Conservation (phyloP, 2,329 filamentous ascomycete species). For the Trichoderma sp. region DNA sequence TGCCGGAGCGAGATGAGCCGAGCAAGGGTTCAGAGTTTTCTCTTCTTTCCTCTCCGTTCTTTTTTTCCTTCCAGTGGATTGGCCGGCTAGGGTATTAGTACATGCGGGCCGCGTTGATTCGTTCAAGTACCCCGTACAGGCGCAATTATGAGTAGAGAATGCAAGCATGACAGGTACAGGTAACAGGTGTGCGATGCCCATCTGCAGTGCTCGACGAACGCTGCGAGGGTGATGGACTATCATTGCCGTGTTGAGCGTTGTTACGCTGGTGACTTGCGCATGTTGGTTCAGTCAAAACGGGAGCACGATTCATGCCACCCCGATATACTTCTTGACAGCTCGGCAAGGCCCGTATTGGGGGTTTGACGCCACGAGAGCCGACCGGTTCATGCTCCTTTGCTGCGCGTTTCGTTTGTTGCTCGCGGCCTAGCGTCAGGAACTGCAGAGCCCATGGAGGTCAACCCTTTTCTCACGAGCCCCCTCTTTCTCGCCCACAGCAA, state of each 20-base stretch:
- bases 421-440: background rate
- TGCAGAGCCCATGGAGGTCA: background rate
- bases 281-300: background rate
- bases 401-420: background rate
- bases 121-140: background rate
- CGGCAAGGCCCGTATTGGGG: background rate
- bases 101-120: background rate
- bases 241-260: background rate
- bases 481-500: background rate
- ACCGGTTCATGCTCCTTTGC: background rate
- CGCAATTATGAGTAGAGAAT: background rate
- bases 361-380: background rate
- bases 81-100: background rate
- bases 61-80: background rate
- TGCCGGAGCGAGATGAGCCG: conserved; percentile 6
- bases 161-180: background rate
- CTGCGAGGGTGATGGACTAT: background rate
- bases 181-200: background rate
- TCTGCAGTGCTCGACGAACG: background rate
- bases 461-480: background rate
- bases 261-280: background rate
- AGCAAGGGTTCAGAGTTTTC: background rate
- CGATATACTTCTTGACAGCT: conserved; percentile 3
- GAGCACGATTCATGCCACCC: background rate
- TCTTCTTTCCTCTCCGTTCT: background rate